These are phyloP conservation scores for Metschnikowia chrysomelidarum DNA, from an alignment of 805 yeast genomes.

Conservation along the genomic window DNA sequence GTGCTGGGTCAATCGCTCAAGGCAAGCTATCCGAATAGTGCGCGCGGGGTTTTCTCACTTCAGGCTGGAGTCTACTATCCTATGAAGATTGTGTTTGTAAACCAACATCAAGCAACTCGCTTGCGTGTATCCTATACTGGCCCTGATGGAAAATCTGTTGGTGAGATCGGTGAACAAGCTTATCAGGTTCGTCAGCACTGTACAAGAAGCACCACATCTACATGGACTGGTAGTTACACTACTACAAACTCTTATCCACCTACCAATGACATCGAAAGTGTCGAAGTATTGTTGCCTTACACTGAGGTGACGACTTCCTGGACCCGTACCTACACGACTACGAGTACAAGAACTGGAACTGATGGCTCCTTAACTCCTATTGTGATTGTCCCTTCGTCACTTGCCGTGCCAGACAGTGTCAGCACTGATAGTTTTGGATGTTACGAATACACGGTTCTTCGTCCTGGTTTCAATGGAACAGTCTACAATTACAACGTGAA, in stretches of 20 bases:
- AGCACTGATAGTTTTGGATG: too few relatives aligned
- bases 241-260: constrained; percentile 4
- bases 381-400: too few relatives aligned
- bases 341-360: constrained; percentile 7
- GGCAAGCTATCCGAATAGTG: constrained; percentile 1
- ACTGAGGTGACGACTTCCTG: constrained; percentile 16
- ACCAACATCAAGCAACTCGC: constrained; percentile 4
- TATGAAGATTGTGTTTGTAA: constrained; percentile 6
- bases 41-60: constrained; percentile 6
- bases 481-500: too few relatives aligned
- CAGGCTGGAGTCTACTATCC: constrained; percentile 11
- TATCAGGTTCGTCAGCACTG: neutral
- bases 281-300: constrained; percentile 17
- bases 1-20: constrained; percentile 3
- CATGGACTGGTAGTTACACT: constrained; percentile 6
- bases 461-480: too few relatives aligned
- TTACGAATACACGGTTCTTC: too few relatives aligned
- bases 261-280: constrained; percentile 9
- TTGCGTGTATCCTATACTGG: constrained; percentile 3
- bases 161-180: constrained; percentile 6
- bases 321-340: constrained; percentile 11
- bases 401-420: too few relatives aligned
- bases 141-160: constrained; percentile 1
- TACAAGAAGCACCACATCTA: constrained; percentile 2
- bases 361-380: constrained; percentile 10